These are phyloP conservation scores for Macrocystidia cucumis DNA, from an alignment of 1,284 basidiomycete genomes.

Conservation along the genomic window DNA sequence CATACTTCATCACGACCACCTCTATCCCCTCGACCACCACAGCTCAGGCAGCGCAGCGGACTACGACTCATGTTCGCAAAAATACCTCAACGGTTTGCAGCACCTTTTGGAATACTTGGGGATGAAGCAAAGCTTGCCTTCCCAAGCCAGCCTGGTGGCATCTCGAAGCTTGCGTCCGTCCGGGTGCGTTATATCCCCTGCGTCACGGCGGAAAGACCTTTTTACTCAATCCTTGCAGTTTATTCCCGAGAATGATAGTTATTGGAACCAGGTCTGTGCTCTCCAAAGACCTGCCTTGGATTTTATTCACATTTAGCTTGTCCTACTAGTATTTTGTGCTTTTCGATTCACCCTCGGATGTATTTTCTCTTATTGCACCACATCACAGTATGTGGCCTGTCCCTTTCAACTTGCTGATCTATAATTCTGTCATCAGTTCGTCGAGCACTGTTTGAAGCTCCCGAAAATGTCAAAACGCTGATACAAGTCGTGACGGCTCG, in stretches of 20 bases:
- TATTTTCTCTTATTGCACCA: conserved; percentile 79
- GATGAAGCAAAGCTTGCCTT: conserved; percentile 88
- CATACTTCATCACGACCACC: too few species aligned
- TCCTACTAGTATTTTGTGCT: conserved; percentile 63
- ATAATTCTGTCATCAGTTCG: conserved; percentile 45
- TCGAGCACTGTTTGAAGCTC: conserved; percentile 71
- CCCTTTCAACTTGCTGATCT: conserved; percentile 6
- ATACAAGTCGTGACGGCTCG: conserved; percentile 68
- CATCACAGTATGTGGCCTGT: conserved; percentile 63
- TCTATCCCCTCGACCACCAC: too few species aligned
- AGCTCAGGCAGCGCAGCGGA: too few species aligned
- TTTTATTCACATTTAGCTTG: conserved; percentile 1
- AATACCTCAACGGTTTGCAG: conserved; percentile 61
- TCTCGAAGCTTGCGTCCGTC: conserved; percentile 63
- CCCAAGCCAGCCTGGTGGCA: conserved; percentile 71
- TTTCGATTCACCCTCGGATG: conserved; percentile 84
- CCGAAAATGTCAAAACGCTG: conserved; percentile 80
- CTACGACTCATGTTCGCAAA: conserved; percentile 67
- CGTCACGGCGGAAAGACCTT: conserved; percentile 8
- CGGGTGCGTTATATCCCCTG: conserved; percentile 55
- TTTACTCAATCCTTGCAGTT: conserved; percentile 36
- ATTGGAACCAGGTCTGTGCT: conserved; percentile 75
- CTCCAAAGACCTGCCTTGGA: conserved; percentile 2
- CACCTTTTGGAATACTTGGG: conserved; percentile 75
- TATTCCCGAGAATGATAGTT: conserved; percentile 64